Percentiles rank a stretch among this genome's conserved stretches.
These are phyloP conservation scores for Stylosanthes scabra DNA, from an alignment of 331 rosid species.

Conservation along the genomic window DNA sequence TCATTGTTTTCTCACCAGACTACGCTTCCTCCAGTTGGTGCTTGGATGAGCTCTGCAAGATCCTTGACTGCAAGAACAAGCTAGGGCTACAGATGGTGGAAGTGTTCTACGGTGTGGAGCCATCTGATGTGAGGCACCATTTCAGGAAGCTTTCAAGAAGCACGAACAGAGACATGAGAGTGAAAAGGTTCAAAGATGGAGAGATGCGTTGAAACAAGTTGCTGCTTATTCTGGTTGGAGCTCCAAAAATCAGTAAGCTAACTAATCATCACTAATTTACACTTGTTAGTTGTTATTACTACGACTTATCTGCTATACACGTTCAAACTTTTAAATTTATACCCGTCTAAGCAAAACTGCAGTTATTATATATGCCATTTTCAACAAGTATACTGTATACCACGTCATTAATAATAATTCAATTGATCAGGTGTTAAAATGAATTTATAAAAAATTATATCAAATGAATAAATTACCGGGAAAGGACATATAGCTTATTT, in stretches of 20 bases:
- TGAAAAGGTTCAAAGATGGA: constrained; percentile 26
- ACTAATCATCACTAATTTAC: background rate
- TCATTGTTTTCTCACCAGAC: constrained; percentile 31
- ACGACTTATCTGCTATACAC: no score
- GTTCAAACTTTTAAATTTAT: no score
- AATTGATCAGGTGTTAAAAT: no score
- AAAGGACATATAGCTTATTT: no score
- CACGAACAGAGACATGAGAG: constrained; percentile 7
- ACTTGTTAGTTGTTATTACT: no score
- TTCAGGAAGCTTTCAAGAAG: constrained; percentile 27
- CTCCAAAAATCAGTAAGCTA: background rate
- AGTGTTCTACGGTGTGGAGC: constrained; percentile 37
- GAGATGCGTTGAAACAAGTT: constrained; percentile 29
- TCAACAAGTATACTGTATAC: no score
- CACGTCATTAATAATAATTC: no score
- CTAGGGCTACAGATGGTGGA: background rate
- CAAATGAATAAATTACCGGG: no score
- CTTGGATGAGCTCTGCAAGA: constrained; percentile 37
- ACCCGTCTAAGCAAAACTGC: no score
- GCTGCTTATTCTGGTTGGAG: constrained; percentile 27
- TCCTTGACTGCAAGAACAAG: constrained; percentile 16
- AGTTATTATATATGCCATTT: no score
- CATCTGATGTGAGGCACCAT: constrained; percentile 37
- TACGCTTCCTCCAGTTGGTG: constrained; percentile 42
- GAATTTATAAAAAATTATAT: no score